phyloP scores from a whole-genome alignment of 495 filamentous ascomycete genomes.

The Pyrenula massariospora region DNA sequence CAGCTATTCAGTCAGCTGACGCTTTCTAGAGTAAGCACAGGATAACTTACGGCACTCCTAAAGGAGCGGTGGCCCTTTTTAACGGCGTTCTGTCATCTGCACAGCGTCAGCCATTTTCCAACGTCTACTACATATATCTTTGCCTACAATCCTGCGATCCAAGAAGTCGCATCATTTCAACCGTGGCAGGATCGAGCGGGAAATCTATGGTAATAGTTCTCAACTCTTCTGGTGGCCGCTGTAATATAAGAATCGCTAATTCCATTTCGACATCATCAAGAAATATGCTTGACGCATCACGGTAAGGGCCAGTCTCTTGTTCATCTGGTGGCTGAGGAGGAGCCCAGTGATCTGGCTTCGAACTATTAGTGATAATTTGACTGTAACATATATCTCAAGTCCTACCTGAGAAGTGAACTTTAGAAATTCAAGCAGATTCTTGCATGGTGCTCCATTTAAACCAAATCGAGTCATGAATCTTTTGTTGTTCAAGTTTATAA shows the following conservation, averaged over 20 bases:
- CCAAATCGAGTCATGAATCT: slow-evolving; percentile 61
- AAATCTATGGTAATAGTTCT: slow-evolving; percentile 20
- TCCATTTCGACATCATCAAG: slow-evolving; percentile 46
- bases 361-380: not conserved
- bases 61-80: not conserved
- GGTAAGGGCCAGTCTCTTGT: slow-evolving; percentile 25
- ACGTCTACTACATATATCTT: too few relatives aligned
- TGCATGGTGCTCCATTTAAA: slow-evolving; percentile 38
- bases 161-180: slow-evolving; percentile 29
- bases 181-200: slow-evolving; percentile 17
- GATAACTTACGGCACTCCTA: not conserved
- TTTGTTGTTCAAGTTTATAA: slow-evolving; percentile 58
- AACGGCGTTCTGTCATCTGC: not conserved
- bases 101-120: too few relatives aligned
- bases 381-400: not conserved
- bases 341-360: slow-evolving; percentile 18
- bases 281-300: slow-evolving; percentile 30
- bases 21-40: too few relatives aligned
- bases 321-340: slow-evolving; percentile 27
- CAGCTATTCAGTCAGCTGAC: slow-evolving; percentile 18
- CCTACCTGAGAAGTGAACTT: slow-evolving; percentile 42
- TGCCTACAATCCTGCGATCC: slow-evolving; percentile 38
- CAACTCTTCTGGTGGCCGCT: slow-evolving; percentile 31
- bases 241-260: slow-evolving; percentile 30
- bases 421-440: slow-evolving; percentile 48